Evolutionary conservation across 768 basidiomycete genomes (phyloP), one percentile per base, ranked within the genome.

Genomic region (Leccinum truebloodii): DNA sequence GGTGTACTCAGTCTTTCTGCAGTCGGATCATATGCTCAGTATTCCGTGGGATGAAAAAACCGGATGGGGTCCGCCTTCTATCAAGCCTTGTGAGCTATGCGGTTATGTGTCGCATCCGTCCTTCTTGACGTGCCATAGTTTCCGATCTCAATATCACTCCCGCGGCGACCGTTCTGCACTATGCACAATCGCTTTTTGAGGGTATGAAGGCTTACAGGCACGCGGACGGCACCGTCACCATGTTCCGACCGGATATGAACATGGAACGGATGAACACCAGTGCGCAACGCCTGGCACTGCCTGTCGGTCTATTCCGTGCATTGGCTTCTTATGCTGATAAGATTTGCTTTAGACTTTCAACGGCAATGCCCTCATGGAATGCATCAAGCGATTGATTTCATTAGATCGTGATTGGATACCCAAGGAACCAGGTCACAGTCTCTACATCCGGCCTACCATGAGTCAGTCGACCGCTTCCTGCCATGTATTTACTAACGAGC

Each of bases 211-310:
- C 95, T 1, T 98, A 96, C 77, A 81, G 87, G 52, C 85, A 88
- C 64, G 75, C 83, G 39, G 76, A 83, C 52, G 94, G 89, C 37
- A 86, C 82, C 28, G 85, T 95, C 22, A 85, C 89, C 18, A 76
- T 98, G 65, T 98, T 98, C 82, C 81, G 95, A 50, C 96, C 95
- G 3, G 93, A 97, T 76, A 92, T 93, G 92, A 97, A 98, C 78
- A 96, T 98, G 94, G 87, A 87, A 69, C 87, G 95, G 28, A 95
- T 98, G 94, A 94, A 93, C 77, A 83, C 65, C 51, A 92, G 89
- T 68, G 95, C 95, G 14, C 65, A 76, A 26, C 85, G 95, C 46
- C 79, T 94, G 57, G 92, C 89, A 20, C 72, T 93, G 52, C 91
- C 91, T 10, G 90, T 90, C 61, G 59, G 85, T 75, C 53, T 14